Percentiles rank a stretch among this genome's conserved stretches.
Evolutionary conservation across 2,329 filamentous ascomycete genomes (phyloP).

Genomic region (Penicillium paneum): DNA sequence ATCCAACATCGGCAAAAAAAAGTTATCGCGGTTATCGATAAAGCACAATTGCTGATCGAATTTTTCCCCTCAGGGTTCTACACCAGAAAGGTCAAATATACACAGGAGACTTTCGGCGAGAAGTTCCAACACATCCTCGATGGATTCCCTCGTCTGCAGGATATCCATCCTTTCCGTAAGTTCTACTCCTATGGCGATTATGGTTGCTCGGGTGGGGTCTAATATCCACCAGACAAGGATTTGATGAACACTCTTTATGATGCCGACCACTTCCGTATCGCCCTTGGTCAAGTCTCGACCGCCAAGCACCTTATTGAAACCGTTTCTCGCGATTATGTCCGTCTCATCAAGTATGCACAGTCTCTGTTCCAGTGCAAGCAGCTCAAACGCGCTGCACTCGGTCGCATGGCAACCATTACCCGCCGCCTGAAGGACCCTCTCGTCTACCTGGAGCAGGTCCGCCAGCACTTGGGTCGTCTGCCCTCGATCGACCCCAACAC

Average conservation of each 20-base stretch:
- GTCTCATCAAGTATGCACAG: constrained; percentile 93
- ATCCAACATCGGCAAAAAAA: constrained; percentile 11
- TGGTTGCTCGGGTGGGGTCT: constrained; percentile 11
- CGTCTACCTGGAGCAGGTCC: constrained; percentile 91
- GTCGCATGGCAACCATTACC: constrained; percentile 97
- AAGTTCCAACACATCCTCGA: constrained; percentile 89
- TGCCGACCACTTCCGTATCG: constrained; percentile 96
- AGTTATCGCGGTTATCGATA: constrained; percentile 25
- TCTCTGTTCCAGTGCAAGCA: constrained; percentile 99
- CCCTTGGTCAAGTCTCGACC: constrained; percentile 90
- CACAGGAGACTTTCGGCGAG: constrained; percentile 92
- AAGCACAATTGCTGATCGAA: constrained; percentile 30
- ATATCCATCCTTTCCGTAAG: constrained; percentile 89
- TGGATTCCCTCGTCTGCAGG: constrained; percentile 85
- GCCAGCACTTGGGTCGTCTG: constrained; percentile 94
- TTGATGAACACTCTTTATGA: constrained; percentile 97
- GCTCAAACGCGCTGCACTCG: constrained; percentile 90
- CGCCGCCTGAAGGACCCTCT: constrained; percentile 92
- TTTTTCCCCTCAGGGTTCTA: constrained; percentile 66
- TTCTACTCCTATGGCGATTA: constrained; percentile 15
- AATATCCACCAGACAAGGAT: constrained; percentile 58
- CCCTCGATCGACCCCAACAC: constrained; percentile 99
- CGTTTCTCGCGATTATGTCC: constrained; percentile 92
- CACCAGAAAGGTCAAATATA: constrained; percentile 97
- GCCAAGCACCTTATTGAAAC: constrained; percentile 97